Evolutionary conservation across 257 asterid genomes (phyloP), one percentile per base, ranked within the genome.

Genomic region (Nicotiana knightiana): DNA sequence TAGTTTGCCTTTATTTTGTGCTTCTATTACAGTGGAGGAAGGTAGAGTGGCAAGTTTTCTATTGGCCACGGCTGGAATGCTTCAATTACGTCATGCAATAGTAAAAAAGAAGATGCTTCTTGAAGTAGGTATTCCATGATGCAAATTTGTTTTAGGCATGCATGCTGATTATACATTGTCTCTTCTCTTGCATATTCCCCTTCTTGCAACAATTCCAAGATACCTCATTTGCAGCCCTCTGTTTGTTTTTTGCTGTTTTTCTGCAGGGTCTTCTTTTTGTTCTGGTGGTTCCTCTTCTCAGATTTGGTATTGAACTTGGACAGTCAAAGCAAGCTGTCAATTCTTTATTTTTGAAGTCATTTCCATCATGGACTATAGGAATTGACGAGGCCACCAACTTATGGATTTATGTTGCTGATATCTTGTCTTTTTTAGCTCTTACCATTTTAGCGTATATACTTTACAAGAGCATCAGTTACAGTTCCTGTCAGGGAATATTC

Each of bases 31-130:
- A 94, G 98, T 94, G 93, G 98, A 94, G 89, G 99, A 96, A 93
- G 99, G 99, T 75, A 91, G 89, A 84, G 97, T 90, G 79, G 97
- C 98, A 84, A 83, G 91, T 86, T 96, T 96, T 88, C 97, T 96
- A 78, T 89, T 93, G 92, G 99, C 97, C 77, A 92, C 98, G 77
- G 93, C 92, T 85, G 97, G 93, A 83, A 68, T 94, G 81, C 88
- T 94, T 86, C 95, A 90, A 77, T 84, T 94, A 79, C 97, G 93
- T 65, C 67, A 35, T 87, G 96, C 97, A 76, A 71, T 91, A 82
- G 82, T 68, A 67, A 89, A 87, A 85, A 92, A 89, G 84, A 91
- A 73, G 88, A 84, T 89, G 95, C 66, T 94, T 77, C 77, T 90
- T 84, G 98, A 93, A 89, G 98, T 93, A 87, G 67, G 89, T 80